phyloP scores from a whole-genome alignment of 2,329 filamentous ascomycete species.

The Pyrenochaeta sp. region DNA sequence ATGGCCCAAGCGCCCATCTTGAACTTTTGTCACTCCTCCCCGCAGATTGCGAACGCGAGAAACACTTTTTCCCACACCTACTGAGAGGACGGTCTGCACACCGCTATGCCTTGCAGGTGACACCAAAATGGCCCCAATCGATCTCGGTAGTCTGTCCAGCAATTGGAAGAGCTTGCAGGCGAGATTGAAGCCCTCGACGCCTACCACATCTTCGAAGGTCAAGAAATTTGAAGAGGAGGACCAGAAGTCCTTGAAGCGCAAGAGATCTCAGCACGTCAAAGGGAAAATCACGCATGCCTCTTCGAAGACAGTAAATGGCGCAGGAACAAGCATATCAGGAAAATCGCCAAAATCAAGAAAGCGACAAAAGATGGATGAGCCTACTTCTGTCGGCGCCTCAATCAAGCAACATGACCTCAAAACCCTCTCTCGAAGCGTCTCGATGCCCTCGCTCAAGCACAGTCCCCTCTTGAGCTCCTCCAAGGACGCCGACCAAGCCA shows the following conservation, averaged over 20 bases:
- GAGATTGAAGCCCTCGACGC: slow-evolving; percentile 53
- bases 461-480: slow-evolving; percentile 61
- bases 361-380: slow-evolving; percentile 51
- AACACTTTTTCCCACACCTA: slow-evolving; percentile 17
- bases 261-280: slow-evolving; percentile 34
- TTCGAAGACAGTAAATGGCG: slow-evolving; percentile 46
- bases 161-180: slow-evolving; percentile 84
- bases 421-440: slow-evolving; percentile 46
- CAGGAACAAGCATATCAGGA: slow-evolving; percentile 25
- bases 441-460: slow-evolving; percentile 46
- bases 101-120: slow-evolving; percentile 42
- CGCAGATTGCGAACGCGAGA: slow-evolving; percentile 22
- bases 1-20: slow-evolving; percentile 26
- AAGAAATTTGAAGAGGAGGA: slow-evolving; percentile 32
- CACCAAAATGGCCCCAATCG: slow-evolving; percentile 50
- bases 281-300: slow-evolving; percentile 22
- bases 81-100: slow-evolving; percentile 19
- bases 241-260: slow-evolving; percentile 44
- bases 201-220: slow-evolving; percentile 40
- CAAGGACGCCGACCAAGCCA: slow-evolving; percentile 63
- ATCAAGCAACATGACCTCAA: slow-evolving; percentile 53
- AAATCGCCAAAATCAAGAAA: slow-evolving; percentile 38
- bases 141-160: slow-evolving; percentile 54
- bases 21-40: slow-evolving; percentile 30
- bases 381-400: slow-evolving; percentile 42